Base-by-base conservation (phyloP, 2,329 filamentous ascomycete species). In the Pestalotiopsis sp. region DNA sequence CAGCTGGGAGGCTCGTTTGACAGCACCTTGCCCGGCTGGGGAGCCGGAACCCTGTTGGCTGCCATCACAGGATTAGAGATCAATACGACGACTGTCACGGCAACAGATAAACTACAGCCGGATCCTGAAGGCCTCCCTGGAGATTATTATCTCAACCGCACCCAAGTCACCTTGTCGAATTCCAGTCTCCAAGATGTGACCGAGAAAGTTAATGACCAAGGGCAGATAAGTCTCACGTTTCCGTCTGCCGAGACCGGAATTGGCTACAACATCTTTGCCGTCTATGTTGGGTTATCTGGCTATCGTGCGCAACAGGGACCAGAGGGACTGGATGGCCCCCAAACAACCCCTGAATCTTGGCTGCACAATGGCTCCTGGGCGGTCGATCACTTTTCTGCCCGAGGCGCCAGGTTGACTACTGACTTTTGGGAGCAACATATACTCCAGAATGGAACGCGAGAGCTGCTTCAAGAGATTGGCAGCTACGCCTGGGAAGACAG, bases 401-500 rank as follows among this genome's bases (percentile, higher is more conserved):
- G 13, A 27, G 57, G 57, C 3, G 57, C 57, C 20, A 27, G 13
- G 11, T 27, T 60, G 17, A 36, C 5, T 4, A 60, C 31, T 2
- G 25, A 60, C 31, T 60, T 60, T 14, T 60, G 57, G 57, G 31
- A 60, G 25, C 57, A 60, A 12, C 7, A 60, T 14, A 17, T 60
- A 11, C 57, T 60, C 14, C 25, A 3, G 14, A 60, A 60, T 14
- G 31, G 31, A 17, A 60, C 57, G 6, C 25, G 31, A n/a, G 17
- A 60, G 3, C 23, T 60, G 4, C 25, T 60, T 6, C 7, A 14
- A 14, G 25, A 60, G 11, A 38, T 38, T 23, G 57, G 57, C 11
- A 60, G 31, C 57, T 60, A 60, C 25, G 25, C 31, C 7, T 60
- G 57, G 57, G 57, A 60, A 60, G 57, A 60, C 31, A 60, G 57